Percentiles rank a stretch among this genome's conserved stretches.
These are phyloP conservation scores for Mucor indicus DNA, from an alignment of 371 early-diverging fungal genomes.

Conservation along the genomic window DNA sequence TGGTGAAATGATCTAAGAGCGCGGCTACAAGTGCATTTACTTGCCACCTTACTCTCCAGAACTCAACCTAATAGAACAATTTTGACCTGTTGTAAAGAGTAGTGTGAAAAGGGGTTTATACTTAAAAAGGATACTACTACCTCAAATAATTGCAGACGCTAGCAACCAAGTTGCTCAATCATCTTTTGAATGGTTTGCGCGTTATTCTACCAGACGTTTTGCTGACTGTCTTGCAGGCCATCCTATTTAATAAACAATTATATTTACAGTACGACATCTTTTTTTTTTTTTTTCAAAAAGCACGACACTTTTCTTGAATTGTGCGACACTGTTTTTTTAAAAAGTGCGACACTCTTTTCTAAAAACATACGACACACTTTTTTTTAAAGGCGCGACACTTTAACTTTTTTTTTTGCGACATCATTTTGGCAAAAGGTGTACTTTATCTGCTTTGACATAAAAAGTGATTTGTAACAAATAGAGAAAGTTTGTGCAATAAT, in stretches of 20 bases:
- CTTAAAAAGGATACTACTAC: slow-evolving; percentile 4
- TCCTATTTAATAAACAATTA: too few species aligned
- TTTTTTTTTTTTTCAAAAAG: neutral
- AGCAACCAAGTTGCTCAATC: slow-evolving; percentile 8
- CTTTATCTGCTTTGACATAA: too few species aligned
- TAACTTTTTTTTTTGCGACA: too few species aligned
- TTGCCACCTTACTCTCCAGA: slow-evolving; percentile 1
- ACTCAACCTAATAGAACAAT: slow-evolving; percentile 3
- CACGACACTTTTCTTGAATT: slow-evolving; percentile 1
- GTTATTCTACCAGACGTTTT: neutral
- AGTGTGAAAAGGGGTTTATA: neutral
- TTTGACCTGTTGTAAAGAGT: slow-evolving; percentile 1
- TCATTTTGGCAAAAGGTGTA: too few species aligned
- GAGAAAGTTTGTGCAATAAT: too few species aligned
- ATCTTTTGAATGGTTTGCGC: slow-evolving; percentile 5
- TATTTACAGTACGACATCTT: neutral
- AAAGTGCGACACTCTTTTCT: slow-evolving; percentile 1
- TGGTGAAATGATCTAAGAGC: slow-evolving; percentile 1
- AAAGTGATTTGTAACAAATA: too few species aligned
- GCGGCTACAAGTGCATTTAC: slow-evolving; percentile 2
- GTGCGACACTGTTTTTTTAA: neutral
- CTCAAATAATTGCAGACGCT: slow-evolving; percentile 13
- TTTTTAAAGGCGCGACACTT: too few species aligned
- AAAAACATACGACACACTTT: neutral
- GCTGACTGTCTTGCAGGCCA: too few species aligned